Conservation (phyloP, 2,329 filamentous ascomycete genomes). For the Ceratocystis huliohia region DNA sequence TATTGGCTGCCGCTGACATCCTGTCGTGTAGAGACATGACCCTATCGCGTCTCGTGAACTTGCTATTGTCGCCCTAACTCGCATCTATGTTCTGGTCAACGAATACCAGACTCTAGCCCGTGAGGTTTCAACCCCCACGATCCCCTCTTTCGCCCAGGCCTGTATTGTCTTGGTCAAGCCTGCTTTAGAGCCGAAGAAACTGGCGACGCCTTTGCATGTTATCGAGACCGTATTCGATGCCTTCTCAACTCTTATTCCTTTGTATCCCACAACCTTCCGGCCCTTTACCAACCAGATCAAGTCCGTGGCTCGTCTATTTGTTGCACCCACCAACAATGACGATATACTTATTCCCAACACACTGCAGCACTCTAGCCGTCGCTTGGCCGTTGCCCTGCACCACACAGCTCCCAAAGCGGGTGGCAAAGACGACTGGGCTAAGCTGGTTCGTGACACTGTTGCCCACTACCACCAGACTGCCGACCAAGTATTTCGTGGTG, state of each 20-base stretch:
- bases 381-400: slow-evolving; percentile 57
- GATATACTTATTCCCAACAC: slow-evolving; percentile 36
- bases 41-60: slow-evolving; percentile 62
- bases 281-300: slow-evolving; percentile 59
- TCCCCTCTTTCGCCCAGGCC: slow-evolving; percentile 60
- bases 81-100: slow-evolving; percentile 73
- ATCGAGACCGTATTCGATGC: slow-evolving; percentile 58
- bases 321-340: slow-evolving; percentile 52
- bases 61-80: slow-evolving; percentile 61
- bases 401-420: slow-evolving; percentile 71
- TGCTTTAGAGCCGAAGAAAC: slow-evolving; percentile 30
- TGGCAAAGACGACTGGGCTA: slow-evolving; percentile 65
- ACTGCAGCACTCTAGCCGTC: slow-evolving; percentile 46
- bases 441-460: slow-evolving; percentile 48
- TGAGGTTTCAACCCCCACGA: slow-evolving; percentile 74
- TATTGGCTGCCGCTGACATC: slow-evolving; percentile 22
- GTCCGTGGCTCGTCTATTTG: slow-evolving; percentile 43
- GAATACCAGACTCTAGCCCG: slow-evolving; percentile 70
- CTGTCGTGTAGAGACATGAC: slow-evolving; percentile 57
- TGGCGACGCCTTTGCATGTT: slow-evolving; percentile 34
- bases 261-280: slow-evolving; percentile 72
- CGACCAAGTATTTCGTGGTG: slow-evolving; percentile 63
- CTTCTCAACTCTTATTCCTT: slow-evolving; percentile 59
- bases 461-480: slow-evolving; percentile 56
- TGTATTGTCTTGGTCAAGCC: slow-evolving; percentile 54